A percentile compares a stretch with the other conserved stretches of the same genome.
Conservation (phyloP, 345 rosid species). For the Citrus medica region DNA sequence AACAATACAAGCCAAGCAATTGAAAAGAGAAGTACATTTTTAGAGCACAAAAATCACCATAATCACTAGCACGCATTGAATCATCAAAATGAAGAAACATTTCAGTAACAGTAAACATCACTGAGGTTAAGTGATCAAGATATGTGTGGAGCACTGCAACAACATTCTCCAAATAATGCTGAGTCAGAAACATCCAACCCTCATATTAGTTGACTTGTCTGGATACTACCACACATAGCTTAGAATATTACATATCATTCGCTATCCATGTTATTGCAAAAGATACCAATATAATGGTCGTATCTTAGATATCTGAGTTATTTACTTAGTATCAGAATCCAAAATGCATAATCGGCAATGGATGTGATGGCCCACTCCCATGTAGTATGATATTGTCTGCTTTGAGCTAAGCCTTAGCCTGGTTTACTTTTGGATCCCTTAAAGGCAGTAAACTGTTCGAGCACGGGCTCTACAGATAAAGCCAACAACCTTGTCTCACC, state of each 20-base stretch:
- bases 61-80: not conserved
- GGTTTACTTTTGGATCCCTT: not conserved
- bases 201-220: not conserved
- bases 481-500: not conserved
- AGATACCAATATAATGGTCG: not conserved
- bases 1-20: not conserved
- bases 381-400: not conserved
- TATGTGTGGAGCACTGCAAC: not conserved
- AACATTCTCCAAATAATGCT: not conserved
- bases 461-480: not conserved
- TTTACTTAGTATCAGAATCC: not conserved
- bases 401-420: not conserved
- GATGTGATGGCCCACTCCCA: not conserved
- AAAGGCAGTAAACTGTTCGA: not conserved
- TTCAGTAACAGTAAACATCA: not conserved
- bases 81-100: not conserved
- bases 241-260: not conserved
- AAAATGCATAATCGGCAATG: not conserved
- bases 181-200: not conserved
- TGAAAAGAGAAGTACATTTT: not conserved
- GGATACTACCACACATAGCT: not conserved
- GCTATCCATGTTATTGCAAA: not conserved
- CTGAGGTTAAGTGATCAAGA: not conserved
- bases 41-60: not conserved
- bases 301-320: not conserved